Base-by-base conservation (phyloP, 768 basidiomycete species). In the Gloeostereum incarnatum region DNA sequence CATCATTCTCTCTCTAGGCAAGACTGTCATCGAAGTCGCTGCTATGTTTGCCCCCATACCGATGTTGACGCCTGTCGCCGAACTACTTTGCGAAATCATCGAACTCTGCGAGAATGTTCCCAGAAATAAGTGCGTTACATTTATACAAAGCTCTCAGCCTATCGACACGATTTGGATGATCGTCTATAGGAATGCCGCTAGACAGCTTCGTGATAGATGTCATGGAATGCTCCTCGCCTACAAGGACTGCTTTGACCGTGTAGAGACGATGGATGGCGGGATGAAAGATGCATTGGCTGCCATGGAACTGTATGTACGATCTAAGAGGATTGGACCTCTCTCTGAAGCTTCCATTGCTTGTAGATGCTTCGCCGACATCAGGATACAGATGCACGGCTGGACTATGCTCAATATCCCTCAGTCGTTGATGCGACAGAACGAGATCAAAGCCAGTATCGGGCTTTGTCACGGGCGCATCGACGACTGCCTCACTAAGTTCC, bases 31-130 rank as follows among this genome's bases (percentile, higher is more conserved):
- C 5, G 68, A 73, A 47, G 55, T 68, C 2, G 56, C 69, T 13
- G 69, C 73, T 16, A 53, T 68, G 36, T 63, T 72, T 35, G 52
- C 62, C 17, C 68, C 71, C 7, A 54, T 75, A 5, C 75, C 75
- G 21, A 71, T 61, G 35, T 55, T 75, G 10, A 56, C 51, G 6
- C 61, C 65, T 9, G 60, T 62, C 9, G 58, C 68, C 19, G 68
- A 65, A 13, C 39, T 65, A 1, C 46, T 72, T 10, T 62, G 60
- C 30, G 56, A 49, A 22, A 68, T 78, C 29, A 52, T 75, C 16
- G 39, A 63, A 35, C 55, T 71, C 21, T 66, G 73, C 48, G 61
- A 66, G 29, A 66, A 68, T 45, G 69, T 75, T 7, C 44, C 57
- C 2, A 55, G 59, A 2, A 78, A 78, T 50, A 64, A 61, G 75